phyloP scores from a whole-genome alignment of 139 green algal species.

The Prasinococcaceae sp. region DNA sequence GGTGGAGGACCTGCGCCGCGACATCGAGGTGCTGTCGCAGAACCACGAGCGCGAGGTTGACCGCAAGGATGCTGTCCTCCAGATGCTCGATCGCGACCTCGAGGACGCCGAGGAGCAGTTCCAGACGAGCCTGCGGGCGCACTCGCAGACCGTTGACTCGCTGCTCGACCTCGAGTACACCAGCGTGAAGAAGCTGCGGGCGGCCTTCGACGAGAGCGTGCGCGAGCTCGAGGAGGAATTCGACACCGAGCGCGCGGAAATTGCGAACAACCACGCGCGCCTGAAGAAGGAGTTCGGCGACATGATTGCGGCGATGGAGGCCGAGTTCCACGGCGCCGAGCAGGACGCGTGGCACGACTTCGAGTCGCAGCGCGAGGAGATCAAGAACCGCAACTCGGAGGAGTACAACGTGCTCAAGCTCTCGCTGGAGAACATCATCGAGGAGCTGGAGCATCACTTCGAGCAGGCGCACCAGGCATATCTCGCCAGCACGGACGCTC shows the following conservation, averaged over 20 bases:
- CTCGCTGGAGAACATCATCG: slow-evolving; percentile 59
- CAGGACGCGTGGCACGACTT: slow-evolving; percentile 25
- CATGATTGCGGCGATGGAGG: slow-evolving; percentile 59
- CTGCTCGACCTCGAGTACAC: slow-evolving; percentile 57
- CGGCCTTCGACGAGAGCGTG: slow-evolving; percentile 45
- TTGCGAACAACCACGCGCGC: slow-evolving; percentile 35
- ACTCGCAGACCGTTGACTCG: slow-evolving; percentile 50
- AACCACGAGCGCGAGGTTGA: slow-evolving; percentile 64
- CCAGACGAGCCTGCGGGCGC: slow-evolving; percentile 34
- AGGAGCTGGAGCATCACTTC: slow-evolving; percentile 71
- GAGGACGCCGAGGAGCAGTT: slow-evolving; percentile 75
- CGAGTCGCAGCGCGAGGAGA: slow-evolving; percentile 43
- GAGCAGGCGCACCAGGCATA: slow-evolving; percentile 45
- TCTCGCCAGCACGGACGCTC: slow-evolving; percentile 50
- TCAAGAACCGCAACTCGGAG: slow-evolving; percentile 71
- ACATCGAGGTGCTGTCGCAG: slow-evolving; percentile 63
- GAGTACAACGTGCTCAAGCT: slow-evolving; percentile 87
- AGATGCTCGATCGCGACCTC: slow-evolving; percentile 72
- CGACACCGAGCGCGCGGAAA: slow-evolving; percentile 47
- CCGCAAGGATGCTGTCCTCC: slow-evolving; percentile 64
- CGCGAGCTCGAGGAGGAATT: slow-evolving; percentile 50
- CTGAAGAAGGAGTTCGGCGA: slow-evolving; percentile 66
- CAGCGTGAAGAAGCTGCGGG: slow-evolving; percentile 39
- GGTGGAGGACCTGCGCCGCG: slow-evolving; percentile 55
- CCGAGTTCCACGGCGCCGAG: slow-evolving; percentile 22